phyloP scores from a whole-genome alignment of 495 filamentous ascomycete genomes.

The Trichoderma parareesei region DNA sequence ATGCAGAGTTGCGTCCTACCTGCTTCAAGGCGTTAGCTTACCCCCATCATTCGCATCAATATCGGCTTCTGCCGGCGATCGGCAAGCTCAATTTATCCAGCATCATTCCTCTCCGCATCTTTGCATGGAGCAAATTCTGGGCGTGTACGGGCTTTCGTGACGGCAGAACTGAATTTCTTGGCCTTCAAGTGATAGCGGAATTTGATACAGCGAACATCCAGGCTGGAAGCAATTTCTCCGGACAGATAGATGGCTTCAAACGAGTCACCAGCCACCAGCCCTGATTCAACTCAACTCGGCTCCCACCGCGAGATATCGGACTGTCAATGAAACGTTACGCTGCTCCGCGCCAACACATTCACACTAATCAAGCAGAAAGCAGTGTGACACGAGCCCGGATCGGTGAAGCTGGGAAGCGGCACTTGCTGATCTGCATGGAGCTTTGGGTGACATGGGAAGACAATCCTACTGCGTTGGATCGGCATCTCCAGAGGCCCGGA shows the following conservation, averaged over 20 bases:
- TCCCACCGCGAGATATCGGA: neutral
- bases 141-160: too few species aligned
- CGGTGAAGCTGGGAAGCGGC: neutral
- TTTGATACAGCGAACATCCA: too few species aligned
- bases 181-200: too few species aligned
- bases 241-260: neutral
- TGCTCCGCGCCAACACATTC: conserved; percentile 5
- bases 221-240: neutral
- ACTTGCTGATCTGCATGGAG: neutral
- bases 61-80: conserved; percentile 1
- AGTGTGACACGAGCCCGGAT: neutral
- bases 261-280: neutral
- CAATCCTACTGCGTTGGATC: neutral
- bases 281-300: neutral
- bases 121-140: too few species aligned
- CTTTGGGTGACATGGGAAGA: neutral
- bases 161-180: neutral
- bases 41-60: neutral
- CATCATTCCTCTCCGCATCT: conserved; percentile 1
- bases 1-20: neutral
- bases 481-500: neutral
- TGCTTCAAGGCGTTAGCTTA: conserved; percentile 1
- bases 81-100: neutral
- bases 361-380: neutral
- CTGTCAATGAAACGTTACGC: conserved; percentile 5